A percentile compares a stretch with the other conserved stretches of the same genome.
Evolutionary conservation across 345 rosid species (phyloP).

Genomic region (Luvunga scandens): DNA sequence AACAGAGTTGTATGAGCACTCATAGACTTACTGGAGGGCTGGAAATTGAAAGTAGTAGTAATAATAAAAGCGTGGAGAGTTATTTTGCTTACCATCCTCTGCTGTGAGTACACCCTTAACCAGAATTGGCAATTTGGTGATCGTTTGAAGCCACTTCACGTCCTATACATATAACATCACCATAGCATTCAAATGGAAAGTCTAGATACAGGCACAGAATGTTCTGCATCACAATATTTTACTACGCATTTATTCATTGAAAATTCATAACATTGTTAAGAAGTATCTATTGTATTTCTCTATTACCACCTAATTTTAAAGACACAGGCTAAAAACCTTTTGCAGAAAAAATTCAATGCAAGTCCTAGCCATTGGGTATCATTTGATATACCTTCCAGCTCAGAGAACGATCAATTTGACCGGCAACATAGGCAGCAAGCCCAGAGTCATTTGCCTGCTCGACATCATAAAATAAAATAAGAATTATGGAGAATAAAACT

Average conservation of each 20-base stretch:
- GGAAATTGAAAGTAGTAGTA: background rate
- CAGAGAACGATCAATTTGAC: conserved; percentile 79
- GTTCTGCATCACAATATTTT: background rate
- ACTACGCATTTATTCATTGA: no score
- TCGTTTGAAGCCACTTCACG: conserved; percentile 82
- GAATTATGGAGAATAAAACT: background rate
- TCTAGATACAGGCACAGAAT: background rate
- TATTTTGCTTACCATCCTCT: conserved; percentile 59
- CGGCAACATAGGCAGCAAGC: conserved; percentile 84
- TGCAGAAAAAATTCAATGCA: background rate
- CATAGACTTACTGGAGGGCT: background rate
- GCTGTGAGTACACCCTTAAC: conserved; percentile 88
- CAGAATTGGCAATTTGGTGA: conserved; percentile 78
- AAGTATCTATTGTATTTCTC: background rate
- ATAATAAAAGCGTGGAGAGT: background rate
- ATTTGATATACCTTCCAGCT: conserved; percentile 74
- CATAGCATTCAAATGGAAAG: background rate
- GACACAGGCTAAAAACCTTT: background rate
- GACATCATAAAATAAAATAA: background rate
- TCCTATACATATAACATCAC: conserved; percentile 40
- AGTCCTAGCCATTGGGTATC: background rate
- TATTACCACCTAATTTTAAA: background rate
- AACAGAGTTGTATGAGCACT: background rate
- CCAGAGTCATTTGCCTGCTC: conserved; percentile 82
- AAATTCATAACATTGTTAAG: background rate